phyloP scores from a whole-genome alignment of 345 rosid genomes.

The Ceriops tagal region DNA sequence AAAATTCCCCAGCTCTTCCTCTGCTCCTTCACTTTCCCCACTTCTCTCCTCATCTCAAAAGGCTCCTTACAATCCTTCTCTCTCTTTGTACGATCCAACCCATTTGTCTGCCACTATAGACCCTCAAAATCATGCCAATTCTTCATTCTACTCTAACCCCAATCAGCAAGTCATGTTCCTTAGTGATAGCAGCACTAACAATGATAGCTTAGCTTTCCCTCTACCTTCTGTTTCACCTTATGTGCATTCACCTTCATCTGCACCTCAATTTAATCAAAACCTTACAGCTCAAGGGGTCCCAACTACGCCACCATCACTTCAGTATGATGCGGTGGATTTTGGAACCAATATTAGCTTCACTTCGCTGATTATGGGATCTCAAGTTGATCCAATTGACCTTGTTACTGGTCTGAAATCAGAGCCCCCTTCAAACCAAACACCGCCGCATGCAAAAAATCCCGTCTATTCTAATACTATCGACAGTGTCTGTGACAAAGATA shows the following conservation, averaged over 20 bases:
- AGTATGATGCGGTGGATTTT: conserved; percentile 4
- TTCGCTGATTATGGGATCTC: conserved; percentile 53
- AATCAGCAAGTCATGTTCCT: conserved; percentile 15
- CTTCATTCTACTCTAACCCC: conserved; percentile 21
- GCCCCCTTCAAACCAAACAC: conserved; percentile 53
- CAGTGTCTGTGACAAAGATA: conserved; percentile 9
- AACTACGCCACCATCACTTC: conserved; percentile 9
- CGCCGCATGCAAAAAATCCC: conserved; percentile 17
- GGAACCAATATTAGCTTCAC: conserved; percentile 38
- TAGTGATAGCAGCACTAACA: conserved; percentile 1
- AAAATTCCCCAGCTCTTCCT: conserved; percentile 10
- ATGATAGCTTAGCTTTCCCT: conserved; percentile 28
- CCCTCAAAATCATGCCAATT: conserved; percentile 13
- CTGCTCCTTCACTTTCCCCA: background rate
- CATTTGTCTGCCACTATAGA: background rate
- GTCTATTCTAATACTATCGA: conserved; percentile 10
- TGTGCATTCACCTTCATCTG: conserved; percentile 10
- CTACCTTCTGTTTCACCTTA: conserved; percentile 31
- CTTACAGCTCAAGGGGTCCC: conserved; percentile 5
- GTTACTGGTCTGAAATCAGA: conserved; percentile 18
- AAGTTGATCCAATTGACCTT: conserved; percentile 18
- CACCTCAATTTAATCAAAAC: conserved; percentile 16
- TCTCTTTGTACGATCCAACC: conserved; percentile 12
- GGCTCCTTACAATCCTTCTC: background rate
- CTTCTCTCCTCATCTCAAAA: background rate